phyloP scores from a whole-genome alignment of 441 rosid genomes.

The Euphorbia schlechtendalii region DNA sequence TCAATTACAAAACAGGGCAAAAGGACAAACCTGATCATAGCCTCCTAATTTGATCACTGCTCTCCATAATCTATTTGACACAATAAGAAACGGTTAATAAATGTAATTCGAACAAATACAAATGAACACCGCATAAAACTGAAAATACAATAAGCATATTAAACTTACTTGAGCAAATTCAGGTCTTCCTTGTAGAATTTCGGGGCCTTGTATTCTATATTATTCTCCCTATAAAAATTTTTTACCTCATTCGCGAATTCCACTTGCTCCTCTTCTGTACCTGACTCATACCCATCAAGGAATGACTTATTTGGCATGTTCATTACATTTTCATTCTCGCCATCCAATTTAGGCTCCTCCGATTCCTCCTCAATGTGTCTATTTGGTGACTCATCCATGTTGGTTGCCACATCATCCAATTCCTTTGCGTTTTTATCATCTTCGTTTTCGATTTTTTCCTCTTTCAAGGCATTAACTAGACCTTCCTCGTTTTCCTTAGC shows the following conservation, averaged over 20 bases:
- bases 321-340: conserved; percentile 16
- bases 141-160: neutral
- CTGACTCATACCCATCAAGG: conserved; percentile 47
- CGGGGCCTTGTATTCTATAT: conserved; percentile 56
- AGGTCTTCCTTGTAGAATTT: conserved; percentile 66
- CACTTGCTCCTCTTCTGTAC: conserved; percentile 54
- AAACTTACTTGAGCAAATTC: conserved; percentile 50
- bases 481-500: conserved; percentile 4
- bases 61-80: conserved; percentile 47
- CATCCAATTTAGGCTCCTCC: conserved; percentile 18
- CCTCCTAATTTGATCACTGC: conserved; percentile 66
- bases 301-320: conserved; percentile 26
- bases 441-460: conserved; percentile 3
- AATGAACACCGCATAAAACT: neutral
- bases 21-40: conserved; percentile 55
- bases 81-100: neutral
- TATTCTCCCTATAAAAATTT: conserved; percentile 40
- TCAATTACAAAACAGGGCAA: conserved; percentile 1
- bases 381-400: conserved; percentile 12
- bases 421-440: conserved; percentile 19
- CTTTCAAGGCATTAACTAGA: neutral
- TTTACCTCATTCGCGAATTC: conserved; percentile 54
- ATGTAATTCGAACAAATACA: neutral
- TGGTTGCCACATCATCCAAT: conserved; percentile 16
- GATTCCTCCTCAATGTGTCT: conserved; percentile 21